Evolutionary conservation across 2,329 filamentous ascomycete genomes (phyloP).

Genomic region (Microdochium trichocladiopsis): DNA sequence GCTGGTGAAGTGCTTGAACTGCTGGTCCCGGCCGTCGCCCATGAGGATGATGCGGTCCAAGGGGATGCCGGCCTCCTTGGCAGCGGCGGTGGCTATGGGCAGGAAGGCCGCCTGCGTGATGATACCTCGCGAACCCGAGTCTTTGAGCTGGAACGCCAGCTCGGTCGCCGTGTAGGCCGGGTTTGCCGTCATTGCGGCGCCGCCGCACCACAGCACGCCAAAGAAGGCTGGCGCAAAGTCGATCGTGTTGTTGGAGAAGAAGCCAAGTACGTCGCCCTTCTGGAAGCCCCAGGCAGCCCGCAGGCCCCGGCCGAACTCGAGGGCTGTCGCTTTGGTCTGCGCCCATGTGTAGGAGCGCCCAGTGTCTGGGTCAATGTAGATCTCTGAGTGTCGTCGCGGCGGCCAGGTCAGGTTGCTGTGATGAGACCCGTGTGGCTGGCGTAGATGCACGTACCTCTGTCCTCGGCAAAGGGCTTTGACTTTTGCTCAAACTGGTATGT

Average conservation of each 20-base stretch:
- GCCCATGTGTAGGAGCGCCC: slow-evolving; percentile 62
- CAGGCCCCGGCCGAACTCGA: slow-evolving; percentile 75
- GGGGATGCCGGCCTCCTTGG: slow-evolving; percentile 61
- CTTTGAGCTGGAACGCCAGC: slow-evolving; percentile 75
- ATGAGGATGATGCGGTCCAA: slow-evolving; percentile 69
- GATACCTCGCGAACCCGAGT: slow-evolving; percentile 67
- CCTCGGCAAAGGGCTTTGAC: slow-evolving; percentile 57
- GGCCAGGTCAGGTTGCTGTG: slow-evolving; percentile 1
- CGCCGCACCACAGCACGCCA: slow-evolving; percentile 78
- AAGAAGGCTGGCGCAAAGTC: slow-evolving; percentile 73
- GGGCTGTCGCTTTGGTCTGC: slow-evolving; percentile 56
- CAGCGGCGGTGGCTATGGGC: slow-evolving; percentile 58
- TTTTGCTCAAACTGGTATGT: slow-evolving; percentile 67
- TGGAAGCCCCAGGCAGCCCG: slow-evolving; percentile 69
- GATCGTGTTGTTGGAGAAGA: slow-evolving; percentile 82
- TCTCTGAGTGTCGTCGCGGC: slow-evolving; percentile 43
- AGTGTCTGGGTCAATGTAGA: slow-evolving; percentile 71
- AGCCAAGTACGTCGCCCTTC: slow-evolving; percentile 73
- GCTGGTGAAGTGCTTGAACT: slow-evolving; percentile 65
- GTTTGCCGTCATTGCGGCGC: slow-evolving; percentile 77
- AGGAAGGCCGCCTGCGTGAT: slow-evolving; percentile 67
- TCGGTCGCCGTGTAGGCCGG: slow-evolving; percentile 81
- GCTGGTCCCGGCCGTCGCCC: slow-evolving; percentile 58
- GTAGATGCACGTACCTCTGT: slow-evolving; percentile 70
- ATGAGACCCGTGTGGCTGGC: too few relatives aligned